Percentiles rank a stretch among this genome's conserved stretches.
Conservation (phyloP, 169 alveolate genomes). For the Eimeria tenella region DNA sequence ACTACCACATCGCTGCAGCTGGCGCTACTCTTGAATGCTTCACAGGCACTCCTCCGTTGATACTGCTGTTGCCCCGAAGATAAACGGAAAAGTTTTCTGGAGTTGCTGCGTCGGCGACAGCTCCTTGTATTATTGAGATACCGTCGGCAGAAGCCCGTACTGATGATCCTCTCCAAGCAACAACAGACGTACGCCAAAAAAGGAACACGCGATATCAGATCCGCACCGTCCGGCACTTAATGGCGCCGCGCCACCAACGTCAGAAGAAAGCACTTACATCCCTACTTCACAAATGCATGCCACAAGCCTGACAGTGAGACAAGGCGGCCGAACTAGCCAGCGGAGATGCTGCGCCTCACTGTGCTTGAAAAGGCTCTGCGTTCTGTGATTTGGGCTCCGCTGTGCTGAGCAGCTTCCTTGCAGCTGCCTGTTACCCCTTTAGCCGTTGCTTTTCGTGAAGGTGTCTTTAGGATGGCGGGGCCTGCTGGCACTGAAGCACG, state of each 20-base stretch:
- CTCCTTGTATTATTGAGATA: background rate
- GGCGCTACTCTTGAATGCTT: background rate
- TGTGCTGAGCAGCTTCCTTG: background rate
- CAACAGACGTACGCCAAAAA: too few species aligned
- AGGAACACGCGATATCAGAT: too few species aligned
- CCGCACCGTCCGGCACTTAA: too few species aligned
- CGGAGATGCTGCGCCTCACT: background rate
- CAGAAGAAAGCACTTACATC: too few species aligned
- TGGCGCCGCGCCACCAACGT: too few species aligned
- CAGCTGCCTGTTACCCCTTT: background rate
- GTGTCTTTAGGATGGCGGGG: background rate
- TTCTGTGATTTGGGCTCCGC: background rate
- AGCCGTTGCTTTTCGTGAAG: background rate
- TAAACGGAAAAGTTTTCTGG: background rate
- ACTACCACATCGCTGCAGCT: background rate
- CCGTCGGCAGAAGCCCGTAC: too few species aligned
- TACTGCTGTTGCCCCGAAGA: slow-evolving; percentile 18
- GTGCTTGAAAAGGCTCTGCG: background rate
- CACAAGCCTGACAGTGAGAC: too few species aligned
- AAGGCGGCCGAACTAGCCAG: too few species aligned
- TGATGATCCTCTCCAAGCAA: too few species aligned
- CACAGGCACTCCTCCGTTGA: background rate
- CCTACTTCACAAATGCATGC: too few species aligned
- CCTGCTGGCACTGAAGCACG: background rate
- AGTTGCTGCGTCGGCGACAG: background rate